Percentiles rank a stretch among this genome's conserved stretches.
These are phyloP conservation scores for Leucocoprinus sp. DNA, from an alignment of 768 basidiomycete genomes.

Conservation along the genomic window DNA sequence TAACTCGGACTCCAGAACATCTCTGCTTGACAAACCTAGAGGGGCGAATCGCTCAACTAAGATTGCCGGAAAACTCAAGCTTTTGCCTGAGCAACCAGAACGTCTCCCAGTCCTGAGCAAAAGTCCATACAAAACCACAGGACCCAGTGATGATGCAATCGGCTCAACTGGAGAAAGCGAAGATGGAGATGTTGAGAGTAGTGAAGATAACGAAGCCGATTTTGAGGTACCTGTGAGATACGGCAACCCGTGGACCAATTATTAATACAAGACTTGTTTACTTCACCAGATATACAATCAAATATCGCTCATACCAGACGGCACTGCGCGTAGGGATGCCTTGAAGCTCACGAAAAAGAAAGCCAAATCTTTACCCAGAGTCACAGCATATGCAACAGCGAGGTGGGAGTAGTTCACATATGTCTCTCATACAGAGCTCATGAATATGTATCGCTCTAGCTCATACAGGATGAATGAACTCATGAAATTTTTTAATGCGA, in stretches of 20 bases:
- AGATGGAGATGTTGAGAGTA: slow-evolving; percentile 59
- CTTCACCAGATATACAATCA: slow-evolving; percentile 77
- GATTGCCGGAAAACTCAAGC: slow-evolving; percentile 79
- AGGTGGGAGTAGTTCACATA: slow-evolving; percentile 37
- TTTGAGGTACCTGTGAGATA: slow-evolving; percentile 42
- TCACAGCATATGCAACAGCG: slow-evolving; percentile 95
- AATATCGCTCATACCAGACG: slow-evolving; percentile 88
- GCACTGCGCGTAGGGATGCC: slow-evolving; percentile 88
- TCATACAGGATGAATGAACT: slow-evolving; percentile 86
- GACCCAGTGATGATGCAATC: slow-evolving; percentile 16
- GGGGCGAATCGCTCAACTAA: slow-evolving; percentile 78
- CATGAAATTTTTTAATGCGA: slow-evolving; percentile 83
- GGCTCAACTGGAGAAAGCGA: slow-evolving; percentile 49
- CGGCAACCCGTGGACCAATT: not conserved
- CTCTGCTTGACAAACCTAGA: slow-evolving; percentile 45
- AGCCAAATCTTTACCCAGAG: slow-evolving; percentile 82
- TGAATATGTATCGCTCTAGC: slow-evolving; percentile 29
- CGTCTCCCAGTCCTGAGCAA: slow-evolving; percentile 28
- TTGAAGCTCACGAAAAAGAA: slow-evolving; percentile 89
- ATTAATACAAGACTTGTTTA: not conserved
- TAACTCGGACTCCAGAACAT: slow-evolving; percentile 4
- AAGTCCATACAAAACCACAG: slow-evolving; percentile 20
- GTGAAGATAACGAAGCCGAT: slow-evolving; percentile 52
- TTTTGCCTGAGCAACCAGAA: slow-evolving; percentile 79
- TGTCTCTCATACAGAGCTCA: not conserved